Conservation (phyloP, 768 basidiomycete species). For the Pholiota conissans region DNA sequence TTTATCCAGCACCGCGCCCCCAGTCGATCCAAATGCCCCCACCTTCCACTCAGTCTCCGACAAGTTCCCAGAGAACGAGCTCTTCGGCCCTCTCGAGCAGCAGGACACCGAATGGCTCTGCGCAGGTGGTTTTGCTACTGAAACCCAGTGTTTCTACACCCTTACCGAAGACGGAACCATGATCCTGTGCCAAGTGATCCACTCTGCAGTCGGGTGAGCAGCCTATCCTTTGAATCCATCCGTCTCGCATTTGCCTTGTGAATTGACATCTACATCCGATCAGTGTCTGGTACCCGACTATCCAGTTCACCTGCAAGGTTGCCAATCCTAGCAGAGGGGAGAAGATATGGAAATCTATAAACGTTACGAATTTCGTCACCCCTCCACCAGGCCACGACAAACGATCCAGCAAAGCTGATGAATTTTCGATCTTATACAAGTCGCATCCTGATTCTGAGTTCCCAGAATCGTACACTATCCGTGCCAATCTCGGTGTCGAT, state of each 20-base stretch:
- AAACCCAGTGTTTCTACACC: conserved; percentile 89
- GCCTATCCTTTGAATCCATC: conserved; percentile 10
- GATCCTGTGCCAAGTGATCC: conserved; percentile 83
- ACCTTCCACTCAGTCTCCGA: conserved; percentile 85
- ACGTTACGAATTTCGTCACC: conserved; percentile 76
- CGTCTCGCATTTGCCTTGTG: conserved; percentile 5
- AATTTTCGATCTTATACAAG: conserved; percentile 76
- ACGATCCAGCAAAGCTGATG: conserved; percentile 82
- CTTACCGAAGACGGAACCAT: conserved; percentile 77
- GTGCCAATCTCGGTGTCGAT: conserved; percentile 76
- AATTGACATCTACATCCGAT: conserved; percentile 1
- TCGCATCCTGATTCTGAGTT: conserved; percentile 51
- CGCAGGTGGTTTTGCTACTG: conserved; percentile 81
- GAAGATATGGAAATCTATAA: conserved; percentile 83
- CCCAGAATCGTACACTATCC: conserved; percentile 79
- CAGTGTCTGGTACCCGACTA: conserved; percentile 91
- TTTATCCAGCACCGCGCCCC: conserved; percentile 47
- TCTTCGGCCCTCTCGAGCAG: conserved; percentile 73
- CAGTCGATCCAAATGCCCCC: conserved; percentile 64
- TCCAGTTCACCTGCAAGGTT: conserved; percentile 92
- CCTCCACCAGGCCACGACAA: conserved; percentile 81
- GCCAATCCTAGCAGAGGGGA: conserved; percentile 77
- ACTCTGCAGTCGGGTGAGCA: conserved; percentile 84
- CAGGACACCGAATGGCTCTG: conserved; percentile 85
- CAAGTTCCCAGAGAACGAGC: conserved; percentile 50